phyloP scores from a whole-genome alignment of 116 monocot species.

The Papilionanthe hybrid region DNA sequence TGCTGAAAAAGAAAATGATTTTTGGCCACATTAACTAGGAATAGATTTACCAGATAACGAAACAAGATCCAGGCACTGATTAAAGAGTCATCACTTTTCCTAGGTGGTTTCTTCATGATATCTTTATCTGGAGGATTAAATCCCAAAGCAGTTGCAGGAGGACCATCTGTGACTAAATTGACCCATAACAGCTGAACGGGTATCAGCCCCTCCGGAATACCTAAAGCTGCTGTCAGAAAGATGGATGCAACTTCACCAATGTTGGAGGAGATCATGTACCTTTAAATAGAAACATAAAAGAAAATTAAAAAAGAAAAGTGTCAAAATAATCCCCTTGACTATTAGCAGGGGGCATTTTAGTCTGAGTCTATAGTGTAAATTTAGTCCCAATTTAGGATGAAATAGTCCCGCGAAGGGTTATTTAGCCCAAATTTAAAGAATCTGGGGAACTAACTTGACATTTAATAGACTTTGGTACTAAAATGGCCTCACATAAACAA shows the following conservation, averaged over 20 bases:
- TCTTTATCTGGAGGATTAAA: conserved; percentile 97
- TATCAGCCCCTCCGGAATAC: conserved; percentile 94
- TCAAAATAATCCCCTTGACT: no score
- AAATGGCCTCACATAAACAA: no score
- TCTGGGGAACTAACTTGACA: no score
- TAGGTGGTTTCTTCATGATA: conserved; percentile 92
- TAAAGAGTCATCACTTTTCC: conserved; percentile 82
- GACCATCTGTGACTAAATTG: conserved; percentile 96
- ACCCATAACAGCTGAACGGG: conserved; percentile 98
- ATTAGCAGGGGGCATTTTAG: no score
- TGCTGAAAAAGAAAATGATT: no score
- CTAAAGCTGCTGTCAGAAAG: conserved; percentile 89
- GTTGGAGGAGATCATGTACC: conserved; percentile 99
- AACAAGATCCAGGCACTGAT: conserved; percentile 93
- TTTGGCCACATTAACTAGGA: no score
- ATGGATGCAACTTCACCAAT: conserved; percentile 96
- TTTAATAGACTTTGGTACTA: no score
- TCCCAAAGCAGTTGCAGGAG: conserved; percentile 93
- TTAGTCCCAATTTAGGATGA: no score
- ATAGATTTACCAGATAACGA: conserved; percentile 71
- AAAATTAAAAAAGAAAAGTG: neutral
- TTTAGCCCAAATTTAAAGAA: no score
- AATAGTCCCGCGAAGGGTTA: no score
- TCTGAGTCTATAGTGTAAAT: no score
- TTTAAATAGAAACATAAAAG: conserved; percentile 15